Evolutionary conservation across 2,329 filamentous ascomycete genomes (phyloP), one percentile per base, ranked within the genome.

Genomic region (Curvularia sp.): DNA sequence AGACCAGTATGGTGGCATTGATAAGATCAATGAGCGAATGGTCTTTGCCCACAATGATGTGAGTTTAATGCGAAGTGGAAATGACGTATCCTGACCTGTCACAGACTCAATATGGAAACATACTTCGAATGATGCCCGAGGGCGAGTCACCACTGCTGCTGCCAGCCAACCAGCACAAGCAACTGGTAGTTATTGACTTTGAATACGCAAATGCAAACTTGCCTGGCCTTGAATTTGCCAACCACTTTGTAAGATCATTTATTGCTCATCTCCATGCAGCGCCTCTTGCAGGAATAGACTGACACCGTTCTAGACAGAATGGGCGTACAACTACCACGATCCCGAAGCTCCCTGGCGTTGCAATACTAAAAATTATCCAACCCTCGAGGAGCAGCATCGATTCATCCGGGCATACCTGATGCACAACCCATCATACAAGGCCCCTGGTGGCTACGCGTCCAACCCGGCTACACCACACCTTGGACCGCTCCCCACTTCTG

Each of bases 21-120:
- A 86, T 33, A 86, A 85, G 49, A 83, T 98, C 55, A 89, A 89
- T 52, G 85, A 91, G 47, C 84, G 87, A 54, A 85, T 99, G 10
- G 88, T 97, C 0, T 99, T 99, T 82, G 92, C 93, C n/a, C 95
- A 99, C 76, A 97, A 97, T 71, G 95, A 99, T 84, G 93, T 96
- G 79, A 81, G 89, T 78, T 8, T 20, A 5, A 5, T 13, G 8
- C 15, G 5, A 22, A 10, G 2, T 5, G 8, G 5, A 28, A 39
- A 4, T 3, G 18, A 13, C 24, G 10, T 18, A 9, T 13, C 31
- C 65, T 73, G 20, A 73, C 46, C 43, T 10, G 28, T 9, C 39
- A 49, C 55, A 96, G 92, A 97, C 95, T 4, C 95, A 99, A 88
- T 98, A 99, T 72, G 95, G 95, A 64, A 99, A 99, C 74, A 95